These are phyloP conservation scores for Papiliotrema terrestris DNA, from an alignment of 1,284 basidiomycete genomes.

Conservation along the genomic window DNA sequence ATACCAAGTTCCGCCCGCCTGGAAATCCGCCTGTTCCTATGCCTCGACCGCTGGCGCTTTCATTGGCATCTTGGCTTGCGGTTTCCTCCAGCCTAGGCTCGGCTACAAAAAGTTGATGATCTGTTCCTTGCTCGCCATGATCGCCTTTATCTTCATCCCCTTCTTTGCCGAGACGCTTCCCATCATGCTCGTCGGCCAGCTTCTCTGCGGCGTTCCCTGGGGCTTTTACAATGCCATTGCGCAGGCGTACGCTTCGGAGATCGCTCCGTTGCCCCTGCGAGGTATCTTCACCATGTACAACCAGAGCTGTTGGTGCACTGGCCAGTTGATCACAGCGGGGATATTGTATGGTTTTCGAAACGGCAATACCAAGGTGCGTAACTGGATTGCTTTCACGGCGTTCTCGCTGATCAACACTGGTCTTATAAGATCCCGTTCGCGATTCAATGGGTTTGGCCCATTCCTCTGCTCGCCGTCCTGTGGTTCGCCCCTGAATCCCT, in stretches of 20 bases:
- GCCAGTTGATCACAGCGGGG: too few relatives aligned
- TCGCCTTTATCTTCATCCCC: conserved; percentile 49
- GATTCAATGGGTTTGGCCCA: conserved; percentile 47
- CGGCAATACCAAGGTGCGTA: conserved; percentile 15
- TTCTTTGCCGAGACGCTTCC: conserved; percentile 48
- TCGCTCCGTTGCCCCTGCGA: conserved; percentile 35
- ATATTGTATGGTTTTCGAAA: too few relatives aligned
- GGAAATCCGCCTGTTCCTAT: conserved; percentile 1
- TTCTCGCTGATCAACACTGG: conserved; percentile 22
- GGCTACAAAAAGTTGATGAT: conserved; percentile 2
- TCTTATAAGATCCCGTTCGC: conserved; percentile 45
- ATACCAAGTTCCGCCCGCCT: conserved; percentile 2
- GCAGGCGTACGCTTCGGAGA: conserved; percentile 31
- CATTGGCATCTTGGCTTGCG: conserved; percentile 1
- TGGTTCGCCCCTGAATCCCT: conserved; percentile 36
- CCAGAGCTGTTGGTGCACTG: too few relatives aligned
- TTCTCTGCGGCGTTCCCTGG: conserved; percentile 29
- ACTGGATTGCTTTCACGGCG: conserved; percentile 41
- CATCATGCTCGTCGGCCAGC: conserved; percentile 58
- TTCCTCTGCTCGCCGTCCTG: conserved; percentile 36
- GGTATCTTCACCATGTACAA: conserved; percentile 36
- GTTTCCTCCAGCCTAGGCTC: not conserved
- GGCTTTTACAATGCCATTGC: conserved; percentile 24
- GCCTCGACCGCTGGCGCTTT: conserved; percentile 4
- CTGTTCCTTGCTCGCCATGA: not conserved